Conservation (phyloP, 371 early-diverging fungal genomes). For the Choanephora cucurbitarum region DNA sequence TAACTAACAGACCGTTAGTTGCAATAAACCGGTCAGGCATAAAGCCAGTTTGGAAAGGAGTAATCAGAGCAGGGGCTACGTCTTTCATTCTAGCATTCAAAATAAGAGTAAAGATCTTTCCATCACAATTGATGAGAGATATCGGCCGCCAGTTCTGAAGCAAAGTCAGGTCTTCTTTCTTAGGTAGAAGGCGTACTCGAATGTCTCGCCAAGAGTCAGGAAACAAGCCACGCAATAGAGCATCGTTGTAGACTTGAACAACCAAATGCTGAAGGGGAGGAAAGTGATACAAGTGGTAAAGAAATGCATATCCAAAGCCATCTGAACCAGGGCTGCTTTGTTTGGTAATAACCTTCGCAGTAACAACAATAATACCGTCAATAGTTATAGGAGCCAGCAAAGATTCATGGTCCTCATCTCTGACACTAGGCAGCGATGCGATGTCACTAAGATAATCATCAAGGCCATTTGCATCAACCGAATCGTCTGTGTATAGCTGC, state of each 20-base stretch:
- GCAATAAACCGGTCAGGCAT: conserved; percentile 11
- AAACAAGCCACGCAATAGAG: background rate
- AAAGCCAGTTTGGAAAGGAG: conserved; percentile 13
- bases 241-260: conserved; percentile 13
- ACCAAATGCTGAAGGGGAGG: background rate
- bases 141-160: conserved; percentile 14
- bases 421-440: too few species aligned
- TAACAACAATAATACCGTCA: too few species aligned
- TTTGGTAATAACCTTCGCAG: background rate
- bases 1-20: conserved; percentile 3
- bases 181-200: conserved; percentile 9
- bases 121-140: conserved; percentile 11
- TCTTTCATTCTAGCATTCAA: conserved; percentile 1
- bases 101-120: conserved; percentile 12
- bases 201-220: conserved; percentile 7
- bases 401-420: too few species aligned
- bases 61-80: background rate
- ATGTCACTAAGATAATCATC: too few species aligned
- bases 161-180: conserved; percentile 3
- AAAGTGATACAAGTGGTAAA: background rate
- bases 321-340: background rate
- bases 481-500: too few species aligned
- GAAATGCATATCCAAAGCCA: too few species aligned
- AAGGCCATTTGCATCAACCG: too few species aligned
- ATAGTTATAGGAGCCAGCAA: too few species aligned